Evolutionary conservation across 495 filamentous ascomycete genomes (phyloP).

Genomic region (Platismatia glauca): DNA sequence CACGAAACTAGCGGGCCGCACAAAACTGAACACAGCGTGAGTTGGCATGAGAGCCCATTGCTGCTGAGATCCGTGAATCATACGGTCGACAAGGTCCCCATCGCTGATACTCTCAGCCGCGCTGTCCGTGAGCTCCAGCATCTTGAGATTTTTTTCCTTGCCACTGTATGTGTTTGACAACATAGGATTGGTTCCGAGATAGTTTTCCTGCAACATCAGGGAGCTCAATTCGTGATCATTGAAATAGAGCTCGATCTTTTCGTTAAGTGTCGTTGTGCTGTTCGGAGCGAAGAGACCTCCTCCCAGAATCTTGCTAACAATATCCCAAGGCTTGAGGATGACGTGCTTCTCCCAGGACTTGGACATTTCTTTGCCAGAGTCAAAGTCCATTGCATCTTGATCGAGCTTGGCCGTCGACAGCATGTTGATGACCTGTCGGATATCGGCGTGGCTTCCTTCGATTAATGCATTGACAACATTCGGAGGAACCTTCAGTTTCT

Average conservation of each 20-base stretch:
- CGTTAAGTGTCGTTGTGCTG: constrained; percentile 79
- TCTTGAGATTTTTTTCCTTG: constrained; percentile 63
- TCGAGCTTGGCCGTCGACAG: constrained; percentile 86
- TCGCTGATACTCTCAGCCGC: constrained; percentile 95
- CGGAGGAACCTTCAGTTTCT: constrained; percentile 75
- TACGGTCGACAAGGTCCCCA: constrained; percentile 89
- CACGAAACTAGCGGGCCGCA: constrained; percentile 82
- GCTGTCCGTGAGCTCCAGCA: constrained; percentile 72
- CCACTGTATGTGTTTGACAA: constrained; percentile 48
- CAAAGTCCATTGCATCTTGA: constrained; percentile 64
- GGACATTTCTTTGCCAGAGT: constrained; percentile 81
- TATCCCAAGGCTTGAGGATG: constrained; percentile 96
- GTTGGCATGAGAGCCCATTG: constrained; percentile 98
- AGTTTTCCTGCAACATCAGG: constrained; percentile 98
- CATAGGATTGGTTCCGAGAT: constrained; percentile 70
- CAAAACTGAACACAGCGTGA: constrained; percentile 94
- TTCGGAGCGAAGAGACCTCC: constrained; percentile 74
- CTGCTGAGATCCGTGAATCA: constrained; percentile 97
- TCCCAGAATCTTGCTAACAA: constrained; percentile 82
- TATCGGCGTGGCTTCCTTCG: constrained; percentile 89
- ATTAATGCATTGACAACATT: constrained; percentile 91
- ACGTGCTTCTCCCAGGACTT: constrained; percentile 98
- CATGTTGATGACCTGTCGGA: constrained; percentile 98
- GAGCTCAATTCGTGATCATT: constrained; percentile 96
- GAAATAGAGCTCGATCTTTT: constrained; percentile 98